Conservation (phyloP, 2,329 filamentous ascomycete genomes). For the Arachnopeziza araneosa region DNA sequence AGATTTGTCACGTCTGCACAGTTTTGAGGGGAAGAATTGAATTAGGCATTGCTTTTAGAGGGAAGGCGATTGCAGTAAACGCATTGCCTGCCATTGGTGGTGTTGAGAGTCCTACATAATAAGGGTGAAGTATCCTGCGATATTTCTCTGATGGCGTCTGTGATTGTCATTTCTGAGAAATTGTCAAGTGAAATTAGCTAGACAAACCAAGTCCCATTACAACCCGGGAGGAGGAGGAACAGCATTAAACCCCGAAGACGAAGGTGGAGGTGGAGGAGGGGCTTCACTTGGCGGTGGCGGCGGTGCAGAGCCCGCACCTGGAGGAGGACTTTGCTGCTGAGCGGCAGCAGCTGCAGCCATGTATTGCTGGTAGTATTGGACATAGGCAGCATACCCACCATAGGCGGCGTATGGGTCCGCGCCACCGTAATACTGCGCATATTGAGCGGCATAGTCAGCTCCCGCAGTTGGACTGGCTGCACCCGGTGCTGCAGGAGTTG, state of each 20-base stretch:
- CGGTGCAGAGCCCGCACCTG: constrained; percentile 45
- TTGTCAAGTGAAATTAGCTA: background rate
- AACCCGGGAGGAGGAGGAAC: constrained; percentile 49
- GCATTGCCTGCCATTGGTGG: background rate
- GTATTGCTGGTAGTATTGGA: constrained; percentile 71
- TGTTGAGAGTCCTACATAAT: constrained; percentile 10
- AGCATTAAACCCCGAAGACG: constrained; percentile 56
- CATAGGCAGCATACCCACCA: constrained; percentile 76
- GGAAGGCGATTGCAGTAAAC: background rate
- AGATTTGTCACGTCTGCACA: background rate
- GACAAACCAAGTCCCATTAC: constrained; percentile 21
- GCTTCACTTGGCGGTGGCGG: constrained; percentile 48
- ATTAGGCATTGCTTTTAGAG: background rate
- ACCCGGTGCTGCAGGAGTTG: constrained; percentile 37
- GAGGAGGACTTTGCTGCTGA: constrained; percentile 38
- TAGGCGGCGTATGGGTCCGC: constrained; percentile 85
- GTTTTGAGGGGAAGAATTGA: background rate
- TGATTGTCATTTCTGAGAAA: background rate
- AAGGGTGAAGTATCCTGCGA: constrained; percentile 21
- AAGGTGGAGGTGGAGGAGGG: constrained; percentile 57
- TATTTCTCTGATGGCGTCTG: constrained; percentile 3
- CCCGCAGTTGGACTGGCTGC: constrained; percentile 39
- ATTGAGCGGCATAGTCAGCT: constrained; percentile 71
- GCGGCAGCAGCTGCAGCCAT: constrained; percentile 49
- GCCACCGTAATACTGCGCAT: constrained; percentile 73